These are phyloP conservation scores for Teratosphaeria viscida DNA, from an alignment of 2,329 filamentous ascomycete genomes.

Conservation along the genomic window DNA sequence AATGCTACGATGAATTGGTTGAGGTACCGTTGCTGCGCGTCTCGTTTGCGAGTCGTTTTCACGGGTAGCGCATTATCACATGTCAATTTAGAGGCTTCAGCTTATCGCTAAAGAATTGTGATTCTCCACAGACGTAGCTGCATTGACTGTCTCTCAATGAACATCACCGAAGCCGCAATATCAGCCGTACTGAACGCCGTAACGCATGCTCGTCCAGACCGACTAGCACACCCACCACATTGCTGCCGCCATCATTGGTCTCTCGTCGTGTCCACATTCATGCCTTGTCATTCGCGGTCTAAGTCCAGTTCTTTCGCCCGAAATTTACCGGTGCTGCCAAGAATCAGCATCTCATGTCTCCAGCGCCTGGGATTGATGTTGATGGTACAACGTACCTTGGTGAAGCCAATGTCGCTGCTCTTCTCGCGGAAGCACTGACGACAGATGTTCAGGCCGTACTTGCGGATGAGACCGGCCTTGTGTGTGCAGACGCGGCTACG, in stretches of 20 bases:
- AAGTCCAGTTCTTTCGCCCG: not conserved
- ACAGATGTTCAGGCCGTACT: constrained; percentile 90
- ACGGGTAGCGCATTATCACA: not conserved
- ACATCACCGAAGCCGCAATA: not conserved
- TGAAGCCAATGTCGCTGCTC: constrained; percentile 56
- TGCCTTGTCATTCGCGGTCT: not conserved
- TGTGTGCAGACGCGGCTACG: constrained; percentile 76
- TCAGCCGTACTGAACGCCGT: not conserved
- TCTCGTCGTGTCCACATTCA: not conserved
- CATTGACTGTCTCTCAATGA: not conserved
- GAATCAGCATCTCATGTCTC: constrained; percentile 2
- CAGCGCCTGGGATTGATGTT: not conserved
- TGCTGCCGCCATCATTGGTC: not conserved
- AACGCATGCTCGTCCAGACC: not conserved
- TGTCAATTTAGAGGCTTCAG: not conserved
- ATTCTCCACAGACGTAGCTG: not conserved
- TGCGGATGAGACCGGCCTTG: constrained; percentile 98
- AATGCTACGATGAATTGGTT: too few species aligned
- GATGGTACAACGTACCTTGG: constrained; percentile 42
- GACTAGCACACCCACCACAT: not conserved
- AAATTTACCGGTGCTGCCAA: constrained; percentile 24
- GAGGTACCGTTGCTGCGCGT: not conserved
- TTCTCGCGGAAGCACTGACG: constrained; percentile 64
- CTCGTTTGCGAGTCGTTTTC: not conserved
- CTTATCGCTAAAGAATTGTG: not conserved